A percentile compares a stretch with the other conserved stretches of the same genome.
phyloP scores from a whole-genome alignment of 306 rosid genomes.

The Dalbergia cultrata region DNA sequence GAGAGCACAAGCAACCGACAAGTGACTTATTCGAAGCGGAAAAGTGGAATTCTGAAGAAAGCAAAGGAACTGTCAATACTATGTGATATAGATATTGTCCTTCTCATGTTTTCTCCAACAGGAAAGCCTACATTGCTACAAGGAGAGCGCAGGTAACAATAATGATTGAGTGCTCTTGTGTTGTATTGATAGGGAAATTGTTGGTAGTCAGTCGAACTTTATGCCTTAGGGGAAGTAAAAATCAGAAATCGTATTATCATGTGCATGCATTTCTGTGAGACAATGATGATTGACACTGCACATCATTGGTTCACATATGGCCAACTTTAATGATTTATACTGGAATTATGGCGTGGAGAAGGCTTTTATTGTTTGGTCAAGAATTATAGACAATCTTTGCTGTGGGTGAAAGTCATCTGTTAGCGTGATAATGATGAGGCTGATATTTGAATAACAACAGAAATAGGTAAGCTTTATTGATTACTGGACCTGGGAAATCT shows the following conservation, averaged over 20 bases:
- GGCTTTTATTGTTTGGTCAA: constrained; percentile 14
- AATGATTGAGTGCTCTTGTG: neutral
- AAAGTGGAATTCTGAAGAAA: constrained; percentile 79
- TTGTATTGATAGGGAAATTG: neutral
- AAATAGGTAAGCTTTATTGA: too few relatives aligned
- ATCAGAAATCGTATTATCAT: neutral
- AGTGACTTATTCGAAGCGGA: constrained; percentile 76
- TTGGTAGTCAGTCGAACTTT: constrained; percentile 9
- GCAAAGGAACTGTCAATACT: constrained; percentile 78
- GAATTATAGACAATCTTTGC: neutral
- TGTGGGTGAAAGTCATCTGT: neutral
- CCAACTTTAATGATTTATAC: neutral
- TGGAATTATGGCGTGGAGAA: neutral
- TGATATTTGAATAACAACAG: too few relatives aligned
- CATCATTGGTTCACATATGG: neutral
- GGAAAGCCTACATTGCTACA: constrained; percentile 70
- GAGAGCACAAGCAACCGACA: constrained; percentile 78
- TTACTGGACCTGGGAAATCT: too few relatives aligned
- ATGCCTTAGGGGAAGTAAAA: constrained; percentile 6
- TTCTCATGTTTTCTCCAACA: constrained; percentile 90
- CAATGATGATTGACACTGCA: neutral
- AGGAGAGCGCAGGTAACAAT: constrained; percentile 72
- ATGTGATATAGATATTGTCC: constrained; percentile 71
- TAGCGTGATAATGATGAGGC: neutral
- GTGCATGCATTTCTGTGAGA: constrained; percentile 11